A percentile compares a stretch with the other conserved stretches of the same genome.
These are phyloP conservation scores for Alloteropsis semialata DNA, from an alignment of 176 grass and related monocot genomes.

Conservation along the genomic window DNA sequence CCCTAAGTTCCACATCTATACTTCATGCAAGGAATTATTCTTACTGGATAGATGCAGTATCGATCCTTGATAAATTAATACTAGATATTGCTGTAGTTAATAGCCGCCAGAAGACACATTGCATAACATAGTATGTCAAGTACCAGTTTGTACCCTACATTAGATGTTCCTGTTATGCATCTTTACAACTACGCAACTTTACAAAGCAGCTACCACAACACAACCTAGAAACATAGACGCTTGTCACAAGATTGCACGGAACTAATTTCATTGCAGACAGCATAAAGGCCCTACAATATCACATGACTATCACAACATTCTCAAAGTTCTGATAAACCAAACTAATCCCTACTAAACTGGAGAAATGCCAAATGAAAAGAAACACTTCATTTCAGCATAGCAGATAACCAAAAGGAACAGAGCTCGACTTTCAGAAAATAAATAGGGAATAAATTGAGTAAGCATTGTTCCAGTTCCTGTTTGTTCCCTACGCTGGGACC, in stretches of 20 bases:
- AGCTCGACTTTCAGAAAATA: neutral
- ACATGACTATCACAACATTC: neutral
- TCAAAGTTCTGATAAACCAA: neutral
- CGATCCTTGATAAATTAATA: no score
- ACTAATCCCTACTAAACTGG: no score
- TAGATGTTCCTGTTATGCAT: no score
- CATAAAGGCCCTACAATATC: neutral
- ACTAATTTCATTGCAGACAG: neutral
- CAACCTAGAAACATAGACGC: neutral
- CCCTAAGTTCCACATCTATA: neutral
- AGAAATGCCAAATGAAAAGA: neutral
- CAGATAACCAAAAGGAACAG: neutral
- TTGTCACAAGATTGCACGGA: neutral
- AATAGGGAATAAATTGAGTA: neutral
- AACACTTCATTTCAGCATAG: no score
- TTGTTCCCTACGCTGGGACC: neutral
- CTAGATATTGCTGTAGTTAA: no score
- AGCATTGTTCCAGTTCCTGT: neutral
- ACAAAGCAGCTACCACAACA: no score
- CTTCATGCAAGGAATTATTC: no score
- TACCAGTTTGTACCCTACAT: no score
- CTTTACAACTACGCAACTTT: no score
- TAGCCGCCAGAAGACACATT: no score
- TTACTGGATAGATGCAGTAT: no score
- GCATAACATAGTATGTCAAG: no score